Percentiles rank a stretch among this genome's conserved stretches.
Conservation (phyloP, 495 filamentous ascomycete genomes). For the Hypoxylon subgilvum region DNA sequence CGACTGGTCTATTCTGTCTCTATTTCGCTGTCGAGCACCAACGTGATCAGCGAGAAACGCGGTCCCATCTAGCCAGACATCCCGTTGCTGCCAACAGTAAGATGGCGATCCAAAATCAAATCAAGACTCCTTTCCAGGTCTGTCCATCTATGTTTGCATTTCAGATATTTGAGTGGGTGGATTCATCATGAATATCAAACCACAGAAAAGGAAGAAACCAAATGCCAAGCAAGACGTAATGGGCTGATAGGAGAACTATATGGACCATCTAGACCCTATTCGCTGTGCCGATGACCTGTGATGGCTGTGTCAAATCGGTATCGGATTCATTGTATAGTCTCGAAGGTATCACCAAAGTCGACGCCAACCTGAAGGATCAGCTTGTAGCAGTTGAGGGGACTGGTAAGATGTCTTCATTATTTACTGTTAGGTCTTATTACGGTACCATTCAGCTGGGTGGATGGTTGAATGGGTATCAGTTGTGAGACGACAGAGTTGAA, state of each 20-base stretch:
- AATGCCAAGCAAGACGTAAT: constrained; percentile 6
- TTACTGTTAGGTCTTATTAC: too few relatives aligned
- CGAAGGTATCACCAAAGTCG: constrained; percentile 71
- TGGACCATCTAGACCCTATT: constrained; percentile 75
- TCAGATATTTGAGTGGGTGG: background rate
- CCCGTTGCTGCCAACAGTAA: constrained; percentile 10
- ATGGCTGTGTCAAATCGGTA: constrained; percentile 82
- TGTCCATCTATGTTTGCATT: constrained; percentile 34
- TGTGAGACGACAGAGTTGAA: constrained; percentile 5
- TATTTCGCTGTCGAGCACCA: constrained; percentile 27
- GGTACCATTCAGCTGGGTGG: too few relatives aligned
- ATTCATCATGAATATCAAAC: background rate
- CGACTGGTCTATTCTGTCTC: constrained; percentile 26
- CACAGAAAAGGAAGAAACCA: background rate
- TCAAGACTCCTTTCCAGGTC: constrained; percentile 56
- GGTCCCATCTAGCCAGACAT: constrained; percentile 9
- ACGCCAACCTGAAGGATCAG: constrained; percentile 69
- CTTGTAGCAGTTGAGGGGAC: constrained; percentile 73
- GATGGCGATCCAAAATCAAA: constrained; percentile 38
- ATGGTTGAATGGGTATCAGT: background rate
- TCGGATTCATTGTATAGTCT: constrained; percentile 75
- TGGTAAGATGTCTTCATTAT: constrained; percentile 52
- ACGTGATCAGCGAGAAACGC: constrained; percentile 28
- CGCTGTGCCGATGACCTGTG: constrained; percentile 91
- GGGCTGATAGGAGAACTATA: constrained; percentile 32